Base-by-base conservation (phyloP, 495 filamentous ascomycete species). In the Jackrogersella multiformis region DNA sequence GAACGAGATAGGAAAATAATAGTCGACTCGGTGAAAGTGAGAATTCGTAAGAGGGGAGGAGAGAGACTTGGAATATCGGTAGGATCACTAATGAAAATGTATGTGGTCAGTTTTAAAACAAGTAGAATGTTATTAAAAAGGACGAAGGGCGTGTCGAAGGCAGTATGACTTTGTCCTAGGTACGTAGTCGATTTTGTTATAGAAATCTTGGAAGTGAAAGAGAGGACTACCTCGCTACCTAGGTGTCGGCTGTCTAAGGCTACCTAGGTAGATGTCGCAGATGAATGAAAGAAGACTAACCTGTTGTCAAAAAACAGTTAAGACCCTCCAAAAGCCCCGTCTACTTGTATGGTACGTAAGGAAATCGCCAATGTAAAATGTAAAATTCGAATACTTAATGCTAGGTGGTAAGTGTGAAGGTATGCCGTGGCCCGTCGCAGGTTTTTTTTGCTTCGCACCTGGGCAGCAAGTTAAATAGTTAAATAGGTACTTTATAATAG, bases 131-230 rank as follows among this genome's bases (percentile, higher is more conserved):
- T n/a, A n/a, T n/a, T n/a, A n/a, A 7, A 30, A 30, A 38, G 41
- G 42, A 36, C 44, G 52, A 44, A 24, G 52, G 18, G 20, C 23
- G 13, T 38, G 49, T 57, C 34, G 66, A 56, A 42, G 66, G 61
- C 49, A 56, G 66, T 69, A 69, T 64, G 61, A 26, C 49, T 52
- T 36, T n/a, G n/a, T n/a, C n/a, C n/a, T n/a, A n/a, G n/a, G n/a
- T n/a, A n/a, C n/a, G n/a, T n/a, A n/a, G n/a, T n/a, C n/a, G 53
- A 15, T 34, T 54, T 46, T 39, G 35, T 51, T 56, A 45, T 45
- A 54, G 16, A 38, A 60, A 60, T 64, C 58, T 56, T 16, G 51
- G 59, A 52, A 59, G 56, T 69, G 67, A 70, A 70, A 66, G 61
- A 49, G 56, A 66, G 61, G 57, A 58, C 36, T 65, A 52, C n/a